Percentiles rank a stretch among this genome's conserved stretches.
Conservation (phyloP, 441 rosid species). For the Gossypium schwendimanii region DNA sequence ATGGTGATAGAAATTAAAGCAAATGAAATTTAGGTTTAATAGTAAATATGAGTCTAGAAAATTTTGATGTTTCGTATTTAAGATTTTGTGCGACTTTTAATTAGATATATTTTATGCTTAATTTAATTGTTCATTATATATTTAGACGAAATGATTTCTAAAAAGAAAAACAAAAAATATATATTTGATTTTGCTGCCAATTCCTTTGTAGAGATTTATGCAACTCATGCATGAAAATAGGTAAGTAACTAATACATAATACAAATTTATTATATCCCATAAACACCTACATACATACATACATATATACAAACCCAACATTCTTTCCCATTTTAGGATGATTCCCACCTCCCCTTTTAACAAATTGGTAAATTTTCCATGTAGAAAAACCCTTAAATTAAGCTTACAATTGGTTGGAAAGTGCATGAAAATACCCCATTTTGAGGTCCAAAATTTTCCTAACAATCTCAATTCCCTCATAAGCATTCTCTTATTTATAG, state of each 20-base stretch:
- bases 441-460: conserved; percentile 33
- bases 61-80: too few species aligned
- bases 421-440: conserved; percentile 42
- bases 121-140: too few species aligned
- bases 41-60: too few species aligned
- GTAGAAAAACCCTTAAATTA: background rate
- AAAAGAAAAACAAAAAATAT: too few species aligned
- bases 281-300: too few species aligned
- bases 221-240: background rate
- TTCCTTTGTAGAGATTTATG: background rate
- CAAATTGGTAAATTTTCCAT: background rate
- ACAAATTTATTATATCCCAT: too few species aligned
- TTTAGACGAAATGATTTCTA: too few species aligned
- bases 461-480: conserved; percentile 16
- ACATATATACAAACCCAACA: background rate
- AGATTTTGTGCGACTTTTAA: too few species aligned
- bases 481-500: conserved; percentile 21
- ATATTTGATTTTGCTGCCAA: too few species aligned
- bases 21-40: too few species aligned
- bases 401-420: background rate
- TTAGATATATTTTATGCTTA: too few species aligned
- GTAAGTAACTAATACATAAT: background rate
- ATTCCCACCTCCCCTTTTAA: background rate
- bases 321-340: background rate
- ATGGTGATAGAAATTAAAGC: too few species aligned